Percentiles rank a stretch among this genome's conserved stretches.
Conservation (phyloP, 208 protist species). For the Trypanosoma boissoni region DNA sequence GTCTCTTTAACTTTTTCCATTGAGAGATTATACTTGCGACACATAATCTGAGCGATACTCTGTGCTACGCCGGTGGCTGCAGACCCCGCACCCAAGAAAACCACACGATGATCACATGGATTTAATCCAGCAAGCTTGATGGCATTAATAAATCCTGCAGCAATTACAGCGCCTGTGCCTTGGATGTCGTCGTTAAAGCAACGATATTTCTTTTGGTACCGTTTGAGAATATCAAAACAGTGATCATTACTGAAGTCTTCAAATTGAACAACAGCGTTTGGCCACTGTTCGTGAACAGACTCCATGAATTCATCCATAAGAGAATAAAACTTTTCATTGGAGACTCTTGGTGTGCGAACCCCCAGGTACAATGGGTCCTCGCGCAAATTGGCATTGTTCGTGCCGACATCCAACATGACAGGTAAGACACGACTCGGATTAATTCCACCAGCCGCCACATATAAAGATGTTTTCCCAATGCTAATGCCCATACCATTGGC, state of each 20-base stretch:
- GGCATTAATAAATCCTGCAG: conserved; percentile 90
- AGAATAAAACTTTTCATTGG: conserved; percentile 64
- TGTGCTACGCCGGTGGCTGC: conserved; percentile 94
- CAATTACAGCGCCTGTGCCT: conserved; percentile 94
- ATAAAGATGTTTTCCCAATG: conserved; percentile 90
- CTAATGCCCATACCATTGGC: conserved; percentile 93
- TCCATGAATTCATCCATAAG: conserved; percentile 89
- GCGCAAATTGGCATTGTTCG: conserved; percentile 69
- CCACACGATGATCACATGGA: conserved; percentile 58
- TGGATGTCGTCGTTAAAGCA: conserved; percentile 98
- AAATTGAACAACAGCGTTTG: conserved; percentile 86
- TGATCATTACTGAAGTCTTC: conserved; percentile 95
- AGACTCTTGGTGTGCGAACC: conserved; percentile 29
- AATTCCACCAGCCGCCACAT: conserved; percentile 84
- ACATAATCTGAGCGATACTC: conserved; percentile 84
- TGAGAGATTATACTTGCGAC: conserved; percentile 46
- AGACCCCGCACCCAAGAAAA: conserved; percentile 92
- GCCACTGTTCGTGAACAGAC: conserved; percentile 65
- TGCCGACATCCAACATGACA: conserved; percentile 87
- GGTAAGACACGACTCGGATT: conserved; percentile 78
- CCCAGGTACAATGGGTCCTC: conserved; percentile 83
- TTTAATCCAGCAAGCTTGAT: conserved; percentile 31
- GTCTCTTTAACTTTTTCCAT: conserved; percentile 76
- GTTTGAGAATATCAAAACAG: conserved; percentile 89
- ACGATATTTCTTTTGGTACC: conserved; percentile 78